These are phyloP conservation scores for Globisporangium camurandrum DNA, from an alignment of 352 stramenopile genomes.

Conservation along the genomic window DNA sequence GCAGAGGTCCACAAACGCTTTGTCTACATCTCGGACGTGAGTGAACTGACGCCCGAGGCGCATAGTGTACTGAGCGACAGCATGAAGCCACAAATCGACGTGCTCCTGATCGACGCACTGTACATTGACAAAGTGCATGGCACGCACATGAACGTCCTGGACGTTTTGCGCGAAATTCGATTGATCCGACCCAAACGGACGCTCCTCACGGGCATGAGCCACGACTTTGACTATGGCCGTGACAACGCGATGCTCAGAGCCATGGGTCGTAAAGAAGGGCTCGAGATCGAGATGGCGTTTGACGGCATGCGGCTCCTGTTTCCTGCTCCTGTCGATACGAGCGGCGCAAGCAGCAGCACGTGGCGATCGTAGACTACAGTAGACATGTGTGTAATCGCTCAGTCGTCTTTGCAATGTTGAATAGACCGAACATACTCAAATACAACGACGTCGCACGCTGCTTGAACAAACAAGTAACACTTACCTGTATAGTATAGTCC, in stretches of 20 bases:
- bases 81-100: conserved; percentile 49
- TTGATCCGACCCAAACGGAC: conserved; percentile 59
- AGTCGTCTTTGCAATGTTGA: no score
- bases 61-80: conserved; percentile 46
- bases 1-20: conserved; percentile 53
- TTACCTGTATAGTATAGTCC: no score
- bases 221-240: conserved; percentile 72
- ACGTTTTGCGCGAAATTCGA: conserved; percentile 57
- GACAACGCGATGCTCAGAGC: conserved; percentile 36
- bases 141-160: conserved; percentile 81
- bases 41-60: conserved; percentile 56
- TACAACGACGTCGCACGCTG: no score
- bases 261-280: conserved; percentile 40
- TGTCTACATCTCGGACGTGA: conserved; percentile 88
- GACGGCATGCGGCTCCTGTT: conserved; percentile 63
- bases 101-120: conserved; percentile 79
- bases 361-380: background rate
- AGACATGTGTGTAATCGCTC: no score
- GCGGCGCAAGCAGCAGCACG: no score
- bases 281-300: conserved; percentile 78
- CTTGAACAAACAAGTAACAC: no score
- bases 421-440: no score
- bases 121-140: conserved; percentile 68
- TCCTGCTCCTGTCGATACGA: no score
- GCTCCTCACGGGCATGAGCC: conserved; percentile 81